Evolutionary conservation across 2,329 filamentous ascomycete species (phyloP).

Genomic region (Ampelomyces quisqualis): DNA sequence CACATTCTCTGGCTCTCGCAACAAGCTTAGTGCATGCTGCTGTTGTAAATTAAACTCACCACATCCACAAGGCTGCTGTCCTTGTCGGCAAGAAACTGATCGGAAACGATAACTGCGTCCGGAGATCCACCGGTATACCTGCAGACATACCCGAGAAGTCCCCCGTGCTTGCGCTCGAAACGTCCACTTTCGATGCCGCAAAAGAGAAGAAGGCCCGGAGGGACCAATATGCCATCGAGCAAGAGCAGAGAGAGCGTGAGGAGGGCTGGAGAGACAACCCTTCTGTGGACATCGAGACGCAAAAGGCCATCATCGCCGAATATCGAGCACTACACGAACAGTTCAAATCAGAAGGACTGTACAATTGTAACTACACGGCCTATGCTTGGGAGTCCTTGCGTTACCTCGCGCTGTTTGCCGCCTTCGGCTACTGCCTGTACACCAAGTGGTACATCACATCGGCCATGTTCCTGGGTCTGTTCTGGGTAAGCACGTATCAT

Average conservation of each 20-base stretch:
- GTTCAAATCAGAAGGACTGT: slow-evolving; percentile 58
- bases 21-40: slow-evolving; percentile 6
- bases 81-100: slow-evolving; percentile 30
- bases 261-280: slow-evolving; percentile 47
- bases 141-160: slow-evolving; percentile 26
- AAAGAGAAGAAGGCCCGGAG: slow-evolving; percentile 24
- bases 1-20: slow-evolving; percentile 5
- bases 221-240: slow-evolving; percentile 35
- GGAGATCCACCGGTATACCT: slow-evolving; percentile 15
- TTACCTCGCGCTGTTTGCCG: slow-evolving; percentile 54
- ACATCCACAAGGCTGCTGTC: slow-evolving; percentile 23
- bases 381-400: slow-evolving; percentile 62
- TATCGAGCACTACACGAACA: slow-evolving; percentile 59
- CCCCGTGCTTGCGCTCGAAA: slow-evolving; percentile 14
- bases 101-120: slow-evolving; percentile 24
- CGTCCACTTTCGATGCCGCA: slow-evolving; percentile 4
- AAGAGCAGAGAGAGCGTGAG: slow-evolving; percentile 43
- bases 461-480: slow-evolving; percentile 60
- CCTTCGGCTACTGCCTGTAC: slow-evolving; percentile 51
- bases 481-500: slow-evolving; percentile 57
- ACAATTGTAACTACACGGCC: slow-evolving; percentile 59
- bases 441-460: slow-evolving; percentile 60
- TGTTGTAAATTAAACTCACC: slow-evolving; percentile 18
- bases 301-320: slow-evolving; percentile 56
- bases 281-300: slow-evolving; percentile 56